Base-by-base conservation (phyloP, 2,329 filamentous ascomycete species). In the Ambrosiella cleistominuta region DNA sequence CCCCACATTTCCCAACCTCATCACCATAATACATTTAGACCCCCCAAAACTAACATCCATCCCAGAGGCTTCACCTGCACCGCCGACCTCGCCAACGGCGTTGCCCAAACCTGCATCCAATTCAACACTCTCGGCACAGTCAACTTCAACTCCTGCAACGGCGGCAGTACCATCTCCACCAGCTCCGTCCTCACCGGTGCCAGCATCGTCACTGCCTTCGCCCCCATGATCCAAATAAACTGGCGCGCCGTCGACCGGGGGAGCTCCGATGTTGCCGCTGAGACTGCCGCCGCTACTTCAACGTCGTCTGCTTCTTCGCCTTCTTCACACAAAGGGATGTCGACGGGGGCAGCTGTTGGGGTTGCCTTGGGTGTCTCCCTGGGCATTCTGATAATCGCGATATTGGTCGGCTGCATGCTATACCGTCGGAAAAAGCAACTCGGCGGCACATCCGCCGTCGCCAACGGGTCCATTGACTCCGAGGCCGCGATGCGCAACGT, bases 181-280 rank as follows among this genome's bases (percentile, higher is more conserved):
- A 36, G 58, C 59, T 27, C 49, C 42, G n/a, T 63, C 54, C 5
- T 54, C 13, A 9, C 53, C 56, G 0, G 47, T 36, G 17, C 55
- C 54, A 2, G 38, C 39, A 13, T 40, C 60, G 19, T 45, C 61
- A 52, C 51, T 15, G 11, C 52, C 1, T 63, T 54, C 11, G 67
- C 66, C 13, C 67, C 67, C 1, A 61, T 69, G 54, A 64, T 68
- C 62, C 68, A 69, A 61, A 64, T 69, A 53, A 64, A 65, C 49
- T 62, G 61, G 56, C 61, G 64, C 39, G 51, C 62, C 7, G 60
- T 60, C 11, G 66, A 68, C 45, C 15, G 66, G 2, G 52, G 62
- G 7, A 47, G 61, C 2, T 59, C 63, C 2, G 19, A 61, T 66
- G 49, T 52, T 52, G 54, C 54, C 15, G 44, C 47, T 54, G 42